These are phyloP conservation scores for Paraphaeosphaeria sporulosa DNA, from an alignment of 2,329 filamentous ascomycete genomes.

Conservation along the genomic window DNA sequence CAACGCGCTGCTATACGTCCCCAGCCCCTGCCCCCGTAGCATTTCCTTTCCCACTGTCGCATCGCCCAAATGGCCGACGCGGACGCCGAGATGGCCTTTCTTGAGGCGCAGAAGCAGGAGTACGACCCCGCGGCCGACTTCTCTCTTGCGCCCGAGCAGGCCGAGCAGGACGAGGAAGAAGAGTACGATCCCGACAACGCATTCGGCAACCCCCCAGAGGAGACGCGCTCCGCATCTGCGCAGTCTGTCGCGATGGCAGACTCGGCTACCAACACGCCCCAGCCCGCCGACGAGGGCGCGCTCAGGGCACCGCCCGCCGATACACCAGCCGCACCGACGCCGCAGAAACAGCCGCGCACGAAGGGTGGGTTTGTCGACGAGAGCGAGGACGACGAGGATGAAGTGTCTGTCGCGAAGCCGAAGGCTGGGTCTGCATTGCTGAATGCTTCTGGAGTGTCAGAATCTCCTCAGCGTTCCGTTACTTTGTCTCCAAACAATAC, in stretches of 20 bases:
- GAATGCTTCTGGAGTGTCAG: conserved; percentile 58
- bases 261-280: conserved; percentile 39
- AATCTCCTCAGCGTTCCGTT: conserved; percentile 61
- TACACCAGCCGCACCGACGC: conserved; percentile 37
- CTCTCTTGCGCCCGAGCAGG: conserved; percentile 54
- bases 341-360: conserved; percentile 58
- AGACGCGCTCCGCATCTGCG: conserved; percentile 30
- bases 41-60: conserved; percentile 15
- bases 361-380: conserved; percentile 70
- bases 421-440: conserved; percentile 57
- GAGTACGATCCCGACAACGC: conserved; percentile 50
- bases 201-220: conserved; percentile 27
- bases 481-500: conserved; percentile 65
- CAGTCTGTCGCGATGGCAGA: conserved; percentile 38
- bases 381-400: conserved; percentile 67
- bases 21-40: conserved; percentile 21
- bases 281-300: conserved; percentile 28
- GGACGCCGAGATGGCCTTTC: conserved; percentile 63
- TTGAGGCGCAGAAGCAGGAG: conserved; percentile 56
- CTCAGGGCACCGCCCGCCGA: conserved; percentile 36
- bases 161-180: conserved; percentile 47
- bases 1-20: conserved; percentile 15
- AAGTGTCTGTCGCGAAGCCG: conserved; percentile 56
- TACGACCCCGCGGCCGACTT: conserved; percentile 50
- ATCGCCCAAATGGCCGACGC: conserved; percentile 39